Evolutionary conservation across 2,329 filamentous ascomycete species (phyloP), one percentile per base, ranked within the genome.

Genomic region (Sclerotinia trifoliorum): DNA sequence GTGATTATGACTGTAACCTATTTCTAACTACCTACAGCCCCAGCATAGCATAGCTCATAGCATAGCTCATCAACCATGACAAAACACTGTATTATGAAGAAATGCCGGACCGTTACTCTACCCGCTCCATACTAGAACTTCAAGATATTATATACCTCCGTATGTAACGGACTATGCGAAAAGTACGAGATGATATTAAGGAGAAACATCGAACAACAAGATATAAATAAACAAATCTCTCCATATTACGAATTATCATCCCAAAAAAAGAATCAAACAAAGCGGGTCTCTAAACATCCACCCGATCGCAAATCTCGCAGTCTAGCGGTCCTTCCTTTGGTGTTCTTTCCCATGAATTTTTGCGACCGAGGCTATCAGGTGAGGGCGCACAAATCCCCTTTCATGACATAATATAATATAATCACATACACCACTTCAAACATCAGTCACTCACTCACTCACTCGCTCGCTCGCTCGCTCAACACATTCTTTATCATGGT

Each of bases 261-360:
- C 46, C 39, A 3, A 15, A 49, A 49, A 49, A 8, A 49, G 21
- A 24, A 49, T n/a, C 39, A 42, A 24, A 11, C 48, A 49, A 49
- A 49, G 48, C 21, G 19, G 48, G 10, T 21, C n/a, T n/a, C 48
- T 2, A 11, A 24, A 49, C n/a, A 56, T 24, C 19, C 32, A 57
- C 55, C 21, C 55, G 35, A 21, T 17, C 55, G 35, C n/a, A 42
- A 56, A 42, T 42, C 21, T 21, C n/a, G 17, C 24, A 26, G 7
- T 32, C 11, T 42, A 24, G 15, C 35, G n/a, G n/a, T 35, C 6
- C 35, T 35, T 80, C 32, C 67, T 29, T 29, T 29, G 29, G n/a
- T n/a, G n/a, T 83, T 5, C 73, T 1, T 79, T 21, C 39, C 13
- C 13, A 57, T n/a, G 39, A 26, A 49, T 49, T 49, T 48, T 49